Evolutionary conservation across 1,284 basidiomycete genomes (phyloP).

Genomic region (Chiua sp.): DNA sequence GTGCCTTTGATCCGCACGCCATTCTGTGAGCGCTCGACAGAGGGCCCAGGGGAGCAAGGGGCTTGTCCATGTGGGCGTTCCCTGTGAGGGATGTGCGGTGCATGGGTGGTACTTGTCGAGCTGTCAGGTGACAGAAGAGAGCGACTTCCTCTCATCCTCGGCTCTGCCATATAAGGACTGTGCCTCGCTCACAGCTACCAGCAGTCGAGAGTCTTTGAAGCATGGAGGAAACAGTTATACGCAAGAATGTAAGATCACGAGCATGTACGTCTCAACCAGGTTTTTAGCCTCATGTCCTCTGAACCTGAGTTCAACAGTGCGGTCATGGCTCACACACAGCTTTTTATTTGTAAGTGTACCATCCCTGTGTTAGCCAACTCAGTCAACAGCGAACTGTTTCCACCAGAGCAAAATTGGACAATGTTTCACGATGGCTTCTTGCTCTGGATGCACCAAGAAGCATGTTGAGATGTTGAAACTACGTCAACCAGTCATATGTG

Average conservation of each 20-base stretch:
- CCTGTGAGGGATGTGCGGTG: too few relatives aligned
- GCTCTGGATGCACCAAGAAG: background rate
- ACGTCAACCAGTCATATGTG: slow-evolving; percentile 1
- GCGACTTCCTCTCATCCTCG: too few relatives aligned
- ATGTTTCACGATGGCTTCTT: slow-evolving; percentile 1
- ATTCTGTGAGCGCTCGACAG: too few relatives aligned
- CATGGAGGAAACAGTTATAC: background rate
- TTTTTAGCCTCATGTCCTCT: background rate
- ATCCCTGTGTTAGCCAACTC: too few relatives aligned
- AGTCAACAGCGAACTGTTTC: background rate
- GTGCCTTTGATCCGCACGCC: too few relatives aligned
- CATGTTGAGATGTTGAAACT: slow-evolving; percentile 1
- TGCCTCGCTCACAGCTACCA: too few relatives aligned
- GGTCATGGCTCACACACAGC: background rate
- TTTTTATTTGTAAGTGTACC: background rate
- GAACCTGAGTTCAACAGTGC: background rate
- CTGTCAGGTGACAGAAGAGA: too few relatives aligned
- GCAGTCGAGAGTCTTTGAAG: too few relatives aligned
- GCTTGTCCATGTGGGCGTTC: too few relatives aligned
- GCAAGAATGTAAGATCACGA: background rate
- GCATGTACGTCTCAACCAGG: background rate
- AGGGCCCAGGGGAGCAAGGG: too few relatives aligned
- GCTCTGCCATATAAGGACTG: too few relatives aligned
- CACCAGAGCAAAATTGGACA: background rate
- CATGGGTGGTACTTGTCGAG: too few relatives aligned